Conservation (phyloP, 306 rosid genomes). For the Mimosa bimucronata region DNA sequence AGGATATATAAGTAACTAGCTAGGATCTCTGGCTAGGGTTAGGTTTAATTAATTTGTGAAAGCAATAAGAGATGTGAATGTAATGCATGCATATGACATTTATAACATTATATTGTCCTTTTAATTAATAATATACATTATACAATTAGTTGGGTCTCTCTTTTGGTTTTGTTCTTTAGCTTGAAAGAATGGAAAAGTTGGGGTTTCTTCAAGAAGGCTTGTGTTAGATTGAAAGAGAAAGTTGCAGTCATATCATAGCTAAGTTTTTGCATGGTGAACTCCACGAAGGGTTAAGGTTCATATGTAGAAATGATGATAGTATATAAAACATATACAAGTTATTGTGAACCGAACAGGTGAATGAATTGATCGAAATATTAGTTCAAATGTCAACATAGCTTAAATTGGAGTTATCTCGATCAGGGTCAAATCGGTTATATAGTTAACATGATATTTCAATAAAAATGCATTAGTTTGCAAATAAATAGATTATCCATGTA, state of each 20-base stretch:
- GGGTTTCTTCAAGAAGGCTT: slow-evolving; percentile 1
- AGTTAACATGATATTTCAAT: too few species aligned
- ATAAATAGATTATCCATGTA: too few species aligned
- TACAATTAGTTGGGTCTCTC: not conserved
- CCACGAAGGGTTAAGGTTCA: not conserved
- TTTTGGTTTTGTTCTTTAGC: not conserved
- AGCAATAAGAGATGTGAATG: not conserved
- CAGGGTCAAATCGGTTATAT: too few species aligned
- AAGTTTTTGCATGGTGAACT: slow-evolving; percentile 10
- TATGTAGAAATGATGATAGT: not conserved
- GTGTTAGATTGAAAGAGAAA: not conserved
- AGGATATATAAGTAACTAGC: not conserved
- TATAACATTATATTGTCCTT: not conserved
- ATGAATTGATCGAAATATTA: too few species aligned
- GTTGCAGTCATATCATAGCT: not conserved
- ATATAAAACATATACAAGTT: too few species aligned
- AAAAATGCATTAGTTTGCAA: too few species aligned
- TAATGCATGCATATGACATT: not conserved
- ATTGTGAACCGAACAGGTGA: too few species aligned
- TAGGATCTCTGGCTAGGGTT: not conserved
- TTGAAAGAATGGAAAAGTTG: not conserved
- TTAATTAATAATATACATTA: slow-evolving; percentile 10
- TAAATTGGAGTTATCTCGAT: too few species aligned
- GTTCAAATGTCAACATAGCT: too few species aligned
- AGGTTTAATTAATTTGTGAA: not conserved